phyloP scores from a whole-genome alignment of 2,329 filamentous ascomycete genomes.

The Venturia asperata region DNA sequence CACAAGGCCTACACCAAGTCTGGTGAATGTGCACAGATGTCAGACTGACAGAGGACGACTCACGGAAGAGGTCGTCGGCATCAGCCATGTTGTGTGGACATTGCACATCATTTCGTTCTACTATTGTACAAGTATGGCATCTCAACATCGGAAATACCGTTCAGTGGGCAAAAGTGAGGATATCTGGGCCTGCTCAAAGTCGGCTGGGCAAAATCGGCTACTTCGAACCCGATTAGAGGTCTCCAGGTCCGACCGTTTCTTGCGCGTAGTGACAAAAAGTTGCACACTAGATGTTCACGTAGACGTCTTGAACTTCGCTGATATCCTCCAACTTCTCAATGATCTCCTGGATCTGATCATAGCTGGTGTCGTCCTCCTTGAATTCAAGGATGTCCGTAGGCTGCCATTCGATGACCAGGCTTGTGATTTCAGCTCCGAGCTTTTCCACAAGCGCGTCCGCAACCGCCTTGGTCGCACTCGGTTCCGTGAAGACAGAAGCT shows the following conservation, averaged over 20 bases:
- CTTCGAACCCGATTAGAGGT: background rate
- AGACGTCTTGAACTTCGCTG: constrained; percentile 15
- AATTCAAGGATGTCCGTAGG: constrained; percentile 67
- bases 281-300: constrained; percentile 9
- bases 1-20: background rate
- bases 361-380: constrained; percentile 28
- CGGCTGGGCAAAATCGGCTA: too few relatives aligned
- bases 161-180: background rate
- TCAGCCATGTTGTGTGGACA: background rate
- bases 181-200: background rate
- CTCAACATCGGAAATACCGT: background rate
- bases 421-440: constrained; percentile 60
- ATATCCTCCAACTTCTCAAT: constrained; percentile 19
- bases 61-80: background rate
- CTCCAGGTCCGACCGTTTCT: background rate
- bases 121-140: constrained; percentile 6
- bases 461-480: constrained; percentile 56
- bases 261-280: background rate
- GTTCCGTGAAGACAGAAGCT: constrained; percentile 64
- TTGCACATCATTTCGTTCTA: background rate
- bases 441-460: constrained; percentile 56
- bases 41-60: background rate
- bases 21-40: background rate
- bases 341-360: constrained; percentile 13
- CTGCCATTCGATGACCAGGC: constrained; percentile 76